These are phyloP conservation scores for Coemansia linderi DNA, from an alignment of 371 early-diverging fungal genomes.

Conservation along the genomic window DNA sequence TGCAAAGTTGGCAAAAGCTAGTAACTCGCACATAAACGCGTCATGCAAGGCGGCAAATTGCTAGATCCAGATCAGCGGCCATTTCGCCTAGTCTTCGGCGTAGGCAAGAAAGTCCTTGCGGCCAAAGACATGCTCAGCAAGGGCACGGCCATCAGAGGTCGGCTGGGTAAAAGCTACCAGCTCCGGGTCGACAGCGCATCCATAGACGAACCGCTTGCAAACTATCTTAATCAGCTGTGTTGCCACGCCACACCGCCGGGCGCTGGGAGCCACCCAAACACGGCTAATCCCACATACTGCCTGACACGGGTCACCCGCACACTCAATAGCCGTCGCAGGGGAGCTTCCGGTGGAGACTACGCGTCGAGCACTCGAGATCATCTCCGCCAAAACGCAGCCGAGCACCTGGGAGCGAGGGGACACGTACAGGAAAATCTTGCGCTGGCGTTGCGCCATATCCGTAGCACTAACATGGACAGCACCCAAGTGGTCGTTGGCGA, in stretches of 20 bases:
- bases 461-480: slow-evolving; percentile 18
- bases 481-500: slow-evolving; percentile 45
- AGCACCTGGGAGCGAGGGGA: slow-evolving; percentile 26
- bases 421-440: slow-evolving; percentile 52
- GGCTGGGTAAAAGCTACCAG: slow-evolving; percentile 59
- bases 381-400: slow-evolving; percentile 58
- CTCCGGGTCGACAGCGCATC: slow-evolving; percentile 29
- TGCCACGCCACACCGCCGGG: slow-evolving; percentile 55
- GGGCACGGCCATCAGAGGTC: slow-evolving; percentile 46
- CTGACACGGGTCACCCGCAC: neutral
- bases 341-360: slow-evolving; percentile 6
- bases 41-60: neutral
- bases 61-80: neutral
- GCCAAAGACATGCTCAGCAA: slow-evolving; percentile 35
- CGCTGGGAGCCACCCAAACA: slow-evolving; percentile 57
- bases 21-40: slow-evolving; percentile 1
- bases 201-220: slow-evolving; percentile 49
- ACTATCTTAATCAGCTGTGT: slow-evolving; percentile 50
- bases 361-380: slow-evolving; percentile 23
- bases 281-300: slow-evolving; percentile 58
- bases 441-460: slow-evolving; percentile 18
- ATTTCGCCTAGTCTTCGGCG: slow-evolving; percentile 13
- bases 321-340: neutral
- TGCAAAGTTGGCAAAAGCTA: neutral
- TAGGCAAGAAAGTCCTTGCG: slow-evolving; percentile 50